Percentiles rank a stretch among this genome's conserved stretches.
Evolutionary conservation across 108 stramenopile species (phyloP).

Genomic region (Pseudonitzschia multistriata): DNA sequence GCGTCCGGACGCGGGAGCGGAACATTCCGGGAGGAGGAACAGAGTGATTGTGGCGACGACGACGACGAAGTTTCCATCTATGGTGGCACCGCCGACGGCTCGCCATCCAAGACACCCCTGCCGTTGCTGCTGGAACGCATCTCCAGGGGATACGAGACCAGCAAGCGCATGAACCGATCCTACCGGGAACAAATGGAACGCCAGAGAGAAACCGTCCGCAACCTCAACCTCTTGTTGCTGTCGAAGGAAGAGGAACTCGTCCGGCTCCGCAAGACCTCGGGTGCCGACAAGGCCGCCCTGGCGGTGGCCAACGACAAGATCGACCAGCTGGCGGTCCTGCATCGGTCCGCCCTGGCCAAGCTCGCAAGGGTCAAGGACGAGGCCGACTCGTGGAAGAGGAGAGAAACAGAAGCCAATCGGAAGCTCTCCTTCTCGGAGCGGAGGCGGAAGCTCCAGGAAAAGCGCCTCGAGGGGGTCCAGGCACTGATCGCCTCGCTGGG

Average conservation of each 20-base stretch:
- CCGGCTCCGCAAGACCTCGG: not conserved
- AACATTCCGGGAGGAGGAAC: not conserved
- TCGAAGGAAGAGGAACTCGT: slow-evolving; percentile 22
- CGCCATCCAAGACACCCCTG: not conserved
- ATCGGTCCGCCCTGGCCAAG: slow-evolving; percentile 1
- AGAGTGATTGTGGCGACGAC: not conserved
- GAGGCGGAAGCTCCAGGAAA: slow-evolving; percentile 18
- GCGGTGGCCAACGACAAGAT: not conserved
- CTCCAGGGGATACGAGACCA: slow-evolving; percentile 8
- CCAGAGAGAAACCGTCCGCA: slow-evolving; percentile 13
- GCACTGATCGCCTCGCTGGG: slow-evolving; percentile 10
- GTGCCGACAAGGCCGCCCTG: not conserved
- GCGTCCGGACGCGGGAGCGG: not conserved
- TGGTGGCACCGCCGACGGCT: not conserved
- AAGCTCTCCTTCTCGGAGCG: slow-evolving; percentile 12
- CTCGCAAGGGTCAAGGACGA: slow-evolving; percentile 7
- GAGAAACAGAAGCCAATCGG: not conserved
- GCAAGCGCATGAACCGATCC: not conserved
- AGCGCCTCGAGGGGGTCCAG: slow-evolving; percentile 20
- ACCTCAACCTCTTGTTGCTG: slow-evolving; percentile 24
- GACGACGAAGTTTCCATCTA: not conserved
- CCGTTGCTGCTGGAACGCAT: slow-evolving; percentile 1
- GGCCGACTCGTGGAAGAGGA: slow-evolving; percentile 3
- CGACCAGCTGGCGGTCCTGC: slow-evolving; percentile 3
- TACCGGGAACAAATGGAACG: not conserved